Conservation (phyloP, 805 yeast genomes). For the Pichia nakasei region DNA sequence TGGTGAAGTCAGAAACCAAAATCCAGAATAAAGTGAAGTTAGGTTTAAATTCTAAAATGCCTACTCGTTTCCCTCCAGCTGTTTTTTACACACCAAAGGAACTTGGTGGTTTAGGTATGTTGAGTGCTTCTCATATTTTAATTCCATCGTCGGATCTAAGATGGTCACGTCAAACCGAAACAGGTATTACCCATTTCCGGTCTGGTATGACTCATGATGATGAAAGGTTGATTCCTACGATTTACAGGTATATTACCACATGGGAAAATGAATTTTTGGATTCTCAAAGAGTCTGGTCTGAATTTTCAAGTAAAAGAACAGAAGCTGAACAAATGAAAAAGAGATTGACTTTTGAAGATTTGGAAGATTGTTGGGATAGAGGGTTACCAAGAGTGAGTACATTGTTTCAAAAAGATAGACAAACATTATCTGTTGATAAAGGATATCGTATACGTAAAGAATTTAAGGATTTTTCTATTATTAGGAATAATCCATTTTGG, state of each 20-base stretch:
- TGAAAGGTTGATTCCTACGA: constrained; percentile 79
- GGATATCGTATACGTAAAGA: constrained; percentile 82
- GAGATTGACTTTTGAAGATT: constrained; percentile 81
- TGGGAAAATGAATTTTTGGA: constrained; percentile 97
- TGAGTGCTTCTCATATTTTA: constrained; percentile 90
- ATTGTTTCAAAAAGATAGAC: constrained; percentile 88
- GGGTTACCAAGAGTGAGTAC: constrained; percentile 97
- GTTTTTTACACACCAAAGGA: constrained; percentile 97
- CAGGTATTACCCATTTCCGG: constrained; percentile 90
- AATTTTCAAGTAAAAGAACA: constrained; percentile 80
- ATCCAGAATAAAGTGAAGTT: constrained; percentile 90
- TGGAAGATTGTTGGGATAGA: constrained; percentile 93
- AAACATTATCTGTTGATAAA: constrained; percentile 87
- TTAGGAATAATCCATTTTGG: constrained; percentile 86
- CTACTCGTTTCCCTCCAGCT: constrained; percentile 96
- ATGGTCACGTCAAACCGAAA: constrained; percentile 89
- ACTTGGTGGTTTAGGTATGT: constrained; percentile 95
- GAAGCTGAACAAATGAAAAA: constrained; percentile 83
- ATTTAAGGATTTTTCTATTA: constrained; percentile 62
- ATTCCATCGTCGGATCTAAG: constrained; percentile 88
- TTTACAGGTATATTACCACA: constrained; percentile 83
- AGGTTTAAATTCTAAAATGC: constrained; percentile 97
- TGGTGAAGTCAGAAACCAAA: constrained; percentile 87
- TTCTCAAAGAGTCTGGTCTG: constrained; percentile 97
- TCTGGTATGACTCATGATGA: constrained; percentile 86